Conservation (phyloP, 192 early-diverging fungal genomes). For the Polychytrium aggregatum region DNA sequence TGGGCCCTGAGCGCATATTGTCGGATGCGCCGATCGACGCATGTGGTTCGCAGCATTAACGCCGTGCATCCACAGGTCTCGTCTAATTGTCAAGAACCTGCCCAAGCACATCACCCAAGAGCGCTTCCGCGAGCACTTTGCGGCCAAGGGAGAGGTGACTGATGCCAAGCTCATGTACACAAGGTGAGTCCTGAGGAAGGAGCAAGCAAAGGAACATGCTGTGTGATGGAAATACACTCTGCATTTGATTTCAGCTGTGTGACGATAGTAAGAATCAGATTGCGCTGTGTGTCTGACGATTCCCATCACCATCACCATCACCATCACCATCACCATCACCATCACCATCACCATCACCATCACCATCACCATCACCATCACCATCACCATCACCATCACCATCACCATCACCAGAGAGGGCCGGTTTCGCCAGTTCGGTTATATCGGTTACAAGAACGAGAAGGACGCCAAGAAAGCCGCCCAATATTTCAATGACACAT, state of each 20-base stretch:
- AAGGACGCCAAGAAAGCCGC: slow-evolving; percentile 74
- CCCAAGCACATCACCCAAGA: slow-evolving; percentile 80
- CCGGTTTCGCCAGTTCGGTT: slow-evolving; percentile 78
- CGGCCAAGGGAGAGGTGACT: slow-evolving; percentile 71
- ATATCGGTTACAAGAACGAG: slow-evolving; percentile 81
- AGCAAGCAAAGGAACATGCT: background rate
- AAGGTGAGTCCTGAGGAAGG: slow-evolving; percentile 48
- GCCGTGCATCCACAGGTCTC: slow-evolving; percentile 37
- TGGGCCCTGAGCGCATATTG: too few species aligned
- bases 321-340: too few species aligned
- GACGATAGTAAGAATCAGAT: too few species aligned
- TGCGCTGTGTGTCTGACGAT: too few species aligned
- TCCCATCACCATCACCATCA: too few species aligned
- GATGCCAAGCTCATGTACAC: slow-evolving; percentile 84
- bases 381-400: too few species aligned
- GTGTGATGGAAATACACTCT: background rate
- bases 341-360: too few species aligned
- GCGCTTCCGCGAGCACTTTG: slow-evolving; percentile 80
- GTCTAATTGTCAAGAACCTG: slow-evolving; percentile 94
- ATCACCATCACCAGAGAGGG: slow-evolving; percentile 64
- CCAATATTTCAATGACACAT: slow-evolving; percentile 81
- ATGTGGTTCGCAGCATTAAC: too few species aligned
- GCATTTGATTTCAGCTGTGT: too few species aligned
- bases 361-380: too few species aligned
- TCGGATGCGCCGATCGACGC: too few species aligned